These are phyloP conservation scores for Purpureocillium lavendulum DNA, from an alignment of 2,329 filamentous ascomycete species.

Conservation along the genomic window DNA sequence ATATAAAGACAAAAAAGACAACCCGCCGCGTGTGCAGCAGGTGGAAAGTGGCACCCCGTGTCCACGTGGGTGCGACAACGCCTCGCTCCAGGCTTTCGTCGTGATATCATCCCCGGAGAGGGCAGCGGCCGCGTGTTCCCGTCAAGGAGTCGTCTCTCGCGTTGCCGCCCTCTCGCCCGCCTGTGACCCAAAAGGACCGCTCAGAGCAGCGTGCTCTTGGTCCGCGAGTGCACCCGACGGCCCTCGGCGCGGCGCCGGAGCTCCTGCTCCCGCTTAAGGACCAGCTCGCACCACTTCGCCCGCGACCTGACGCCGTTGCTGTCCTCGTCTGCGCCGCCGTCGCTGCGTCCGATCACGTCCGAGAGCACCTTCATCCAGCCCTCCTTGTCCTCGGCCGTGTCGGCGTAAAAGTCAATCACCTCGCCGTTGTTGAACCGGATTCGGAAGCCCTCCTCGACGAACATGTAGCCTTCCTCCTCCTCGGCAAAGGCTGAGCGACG, in stretches of 20 bases:
- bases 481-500: constrained; percentile 94
- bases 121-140: neutral
- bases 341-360: constrained; percentile 56
- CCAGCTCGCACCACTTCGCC: constrained; percentile 59
- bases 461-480: constrained; percentile 99
- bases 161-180: neutral
- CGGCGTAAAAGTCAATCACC: constrained; percentile 97
- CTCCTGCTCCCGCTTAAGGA: constrained; percentile 55
- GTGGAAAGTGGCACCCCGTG: too few species aligned
- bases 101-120: neutral
- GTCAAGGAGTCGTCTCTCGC: neutral
- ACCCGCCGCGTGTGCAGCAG: too few species aligned
- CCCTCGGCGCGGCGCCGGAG: constrained; percentile 46
- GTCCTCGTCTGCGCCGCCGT: constrained; percentile 39
- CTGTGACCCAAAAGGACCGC: neutral
- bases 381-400: constrained; percentile 79
- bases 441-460: constrained; percentile 97
- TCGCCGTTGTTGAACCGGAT: constrained; percentile 98
- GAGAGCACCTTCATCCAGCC: constrained; percentile 87
- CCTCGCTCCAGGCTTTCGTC: neutral
- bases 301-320: constrained; percentile 30
- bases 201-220: constrained; percentile 50
- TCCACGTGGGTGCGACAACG: too few species aligned
- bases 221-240: constrained; percentile 44
- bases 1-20: neutral